phyloP scores from a whole-genome alignment of 75 land plant genomes.

The Sequoiadendron giganteum region DNA sequence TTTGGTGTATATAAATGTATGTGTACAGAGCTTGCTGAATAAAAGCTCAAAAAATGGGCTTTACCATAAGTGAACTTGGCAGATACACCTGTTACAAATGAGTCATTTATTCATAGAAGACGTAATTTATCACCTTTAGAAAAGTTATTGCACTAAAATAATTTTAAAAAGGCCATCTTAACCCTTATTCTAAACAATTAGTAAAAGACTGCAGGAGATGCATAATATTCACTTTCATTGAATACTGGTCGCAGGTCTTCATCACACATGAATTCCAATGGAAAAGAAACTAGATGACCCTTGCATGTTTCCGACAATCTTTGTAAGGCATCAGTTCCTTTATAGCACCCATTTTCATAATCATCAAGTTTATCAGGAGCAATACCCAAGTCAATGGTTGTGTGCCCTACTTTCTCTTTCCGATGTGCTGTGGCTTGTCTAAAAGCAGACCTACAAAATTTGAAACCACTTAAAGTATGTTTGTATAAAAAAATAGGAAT shows the following conservation, averaged over 20 bases:
- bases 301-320: slow-evolving; percentile 42
- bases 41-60: neutral
- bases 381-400: slow-evolving; percentile 91
- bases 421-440: slow-evolving; percentile 58
- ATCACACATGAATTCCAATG: slow-evolving; percentile 84
- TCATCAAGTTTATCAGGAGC: slow-evolving; percentile 58
- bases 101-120: neutral
- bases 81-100: neutral
- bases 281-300: slow-evolving; percentile 84
- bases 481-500: no score
- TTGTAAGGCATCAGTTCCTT: slow-evolving; percentile 51
- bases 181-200: neutral
- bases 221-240: slow-evolving; percentile 97
- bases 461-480: no score
- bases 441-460: slow-evolving; percentile 47
- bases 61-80: neutral
- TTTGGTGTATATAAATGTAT: neutral
- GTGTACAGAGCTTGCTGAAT: neutral
- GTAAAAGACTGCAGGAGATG: slow-evolving; percentile 86
- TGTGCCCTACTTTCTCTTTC: slow-evolving; percentile 83
- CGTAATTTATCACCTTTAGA: neutral
- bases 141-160: neutral
- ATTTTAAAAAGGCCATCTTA: neutral
- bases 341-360: slow-evolving; percentile 42
- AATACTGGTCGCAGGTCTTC: slow-evolving; percentile 98